Evolutionary conservation across 148 eudicot species (phyloP).

Genomic region (Persicaria maculosa): DNA sequence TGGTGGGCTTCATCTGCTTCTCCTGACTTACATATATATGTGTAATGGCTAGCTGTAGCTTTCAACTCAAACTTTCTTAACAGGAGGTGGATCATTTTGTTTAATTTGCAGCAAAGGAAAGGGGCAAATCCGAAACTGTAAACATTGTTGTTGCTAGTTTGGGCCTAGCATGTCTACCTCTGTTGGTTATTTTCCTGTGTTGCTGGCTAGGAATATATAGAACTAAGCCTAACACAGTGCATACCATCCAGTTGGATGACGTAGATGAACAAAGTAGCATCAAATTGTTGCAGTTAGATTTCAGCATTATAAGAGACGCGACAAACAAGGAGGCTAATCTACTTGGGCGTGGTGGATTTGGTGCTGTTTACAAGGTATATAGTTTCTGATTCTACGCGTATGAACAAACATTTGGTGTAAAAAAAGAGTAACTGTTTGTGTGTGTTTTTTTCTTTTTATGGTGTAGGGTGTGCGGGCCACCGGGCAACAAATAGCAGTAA

Average conservation of each 20-base stretch:
- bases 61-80: neutral
- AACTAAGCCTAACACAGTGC: neutral
- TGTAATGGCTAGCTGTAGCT: neutral
- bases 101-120: neutral
- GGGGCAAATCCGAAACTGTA: neutral
- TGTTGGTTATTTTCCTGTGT: neutral
- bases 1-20: neutral
- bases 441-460: neutral
- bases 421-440: too few relatives aligned
- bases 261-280: neutral
- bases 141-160: neutral
- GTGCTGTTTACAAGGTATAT: constrained; percentile 33
- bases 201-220: neutral
- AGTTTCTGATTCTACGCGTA: neutral
- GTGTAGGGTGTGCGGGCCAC: neutral
- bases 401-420: too few relatives aligned
- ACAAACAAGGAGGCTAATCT: constrained; percentile 30
- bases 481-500: constrained; percentile 6
- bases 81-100: neutral
- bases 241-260: neutral
- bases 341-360: constrained; percentile 60
- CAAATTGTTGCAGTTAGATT: neutral
- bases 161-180: constrained; percentile 8
- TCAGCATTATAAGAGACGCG: constrained; percentile 23
- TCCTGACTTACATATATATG: neutral